phyloP scores from a whole-genome alignment of 805 yeast species.

The Candida germanica region DNA sequence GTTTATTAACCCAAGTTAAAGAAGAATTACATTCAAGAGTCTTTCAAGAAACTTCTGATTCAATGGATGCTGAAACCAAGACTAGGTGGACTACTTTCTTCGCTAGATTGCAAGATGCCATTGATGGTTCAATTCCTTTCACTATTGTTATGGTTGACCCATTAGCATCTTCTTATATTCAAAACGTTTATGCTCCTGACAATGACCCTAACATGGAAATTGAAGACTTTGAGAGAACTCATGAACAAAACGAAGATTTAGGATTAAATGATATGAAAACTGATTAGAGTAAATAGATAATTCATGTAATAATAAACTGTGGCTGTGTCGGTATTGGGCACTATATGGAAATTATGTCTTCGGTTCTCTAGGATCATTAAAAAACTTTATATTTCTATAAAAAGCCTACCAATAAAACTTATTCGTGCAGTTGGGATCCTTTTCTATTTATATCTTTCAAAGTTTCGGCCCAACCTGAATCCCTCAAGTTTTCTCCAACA shows the following conservation, averaged over 20 bases:
- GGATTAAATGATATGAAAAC: constrained; percentile 65
- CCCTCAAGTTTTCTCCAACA: constrained; percentile 24
- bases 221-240: constrained; percentile 87
- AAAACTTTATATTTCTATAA: too few species aligned
- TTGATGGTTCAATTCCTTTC: constrained; percentile 76
- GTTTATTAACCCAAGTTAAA: constrained; percentile 80
- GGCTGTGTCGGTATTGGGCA: too few species aligned
- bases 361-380: too few species aligned
- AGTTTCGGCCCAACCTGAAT: constrained; percentile 26
- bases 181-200: constrained; percentile 98
- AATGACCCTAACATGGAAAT: constrained; percentile 92
- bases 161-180: constrained; percentile 90
- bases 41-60: constrained; percentile 81
- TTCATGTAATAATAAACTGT: too few species aligned
- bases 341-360: too few species aligned
- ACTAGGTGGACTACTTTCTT: constrained; percentile 83
- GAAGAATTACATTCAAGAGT: constrained; percentile 88
- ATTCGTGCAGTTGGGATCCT: too few species aligned
- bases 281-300: constrained; percentile 15
- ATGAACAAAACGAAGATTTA: constrained; percentile 85
- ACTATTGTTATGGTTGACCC: constrained; percentile 93
- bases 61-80: constrained; percentile 78
- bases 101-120: constrained; percentile 68
- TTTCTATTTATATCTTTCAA: constrained; percentile 18
- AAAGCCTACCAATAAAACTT: too few species aligned